phyloP scores from a whole-genome alignment of 2,329 filamentous ascomycete species.

The Mycocentrospora acerina region DNA sequence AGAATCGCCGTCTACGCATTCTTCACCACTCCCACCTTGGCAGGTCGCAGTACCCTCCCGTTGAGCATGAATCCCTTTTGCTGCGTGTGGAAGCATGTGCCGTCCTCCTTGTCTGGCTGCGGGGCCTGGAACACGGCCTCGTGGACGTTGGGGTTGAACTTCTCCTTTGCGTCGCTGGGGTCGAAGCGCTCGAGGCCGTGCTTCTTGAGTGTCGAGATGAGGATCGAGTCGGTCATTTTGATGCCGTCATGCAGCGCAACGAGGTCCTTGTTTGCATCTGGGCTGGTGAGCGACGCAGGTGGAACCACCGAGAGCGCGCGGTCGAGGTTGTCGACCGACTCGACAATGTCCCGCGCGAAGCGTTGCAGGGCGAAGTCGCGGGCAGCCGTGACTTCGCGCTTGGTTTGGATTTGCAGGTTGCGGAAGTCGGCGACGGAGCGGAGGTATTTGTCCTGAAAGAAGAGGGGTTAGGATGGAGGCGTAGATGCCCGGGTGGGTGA shows the following conservation, averaged over 20 bases:
- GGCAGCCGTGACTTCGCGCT: slow-evolving; percentile 83
- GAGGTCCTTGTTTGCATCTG: slow-evolving; percentile 74
- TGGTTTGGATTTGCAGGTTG: slow-evolving; percentile 93
- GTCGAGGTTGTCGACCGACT: slow-evolving; percentile 96
- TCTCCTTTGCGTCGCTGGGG: slow-evolving; percentile 69
- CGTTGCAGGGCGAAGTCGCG: slow-evolving; percentile 91
- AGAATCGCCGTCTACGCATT: slow-evolving; percentile 61
- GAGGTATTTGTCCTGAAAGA: slow-evolving; percentile 81
- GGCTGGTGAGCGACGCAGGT: slow-evolving; percentile 66
- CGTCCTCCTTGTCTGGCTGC: slow-evolving; percentile 83
- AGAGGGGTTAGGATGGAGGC: neutral
- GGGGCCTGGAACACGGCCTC: slow-evolving; percentile 96
- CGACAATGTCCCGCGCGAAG: slow-evolving; percentile 92
- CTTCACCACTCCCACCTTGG: slow-evolving; percentile 96
- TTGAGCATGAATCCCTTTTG: slow-evolving; percentile 96
- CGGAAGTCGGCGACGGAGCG: slow-evolving; percentile 95
- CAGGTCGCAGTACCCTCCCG: slow-evolving; percentile 82
- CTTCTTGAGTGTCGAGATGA: slow-evolving; percentile 87
- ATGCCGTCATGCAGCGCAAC: slow-evolving; percentile 81
- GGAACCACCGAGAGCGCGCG: slow-evolving; percentile 82
- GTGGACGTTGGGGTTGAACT: slow-evolving; percentile 95
- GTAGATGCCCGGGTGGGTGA: neutral
- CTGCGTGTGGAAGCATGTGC: slow-evolving; percentile 87
- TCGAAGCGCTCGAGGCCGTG: slow-evolving; percentile 91
- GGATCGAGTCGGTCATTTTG: slow-evolving; percentile 90